Conservation (phyloP, 805 yeast genomes). For the Candida fluviatilis region DNA sequence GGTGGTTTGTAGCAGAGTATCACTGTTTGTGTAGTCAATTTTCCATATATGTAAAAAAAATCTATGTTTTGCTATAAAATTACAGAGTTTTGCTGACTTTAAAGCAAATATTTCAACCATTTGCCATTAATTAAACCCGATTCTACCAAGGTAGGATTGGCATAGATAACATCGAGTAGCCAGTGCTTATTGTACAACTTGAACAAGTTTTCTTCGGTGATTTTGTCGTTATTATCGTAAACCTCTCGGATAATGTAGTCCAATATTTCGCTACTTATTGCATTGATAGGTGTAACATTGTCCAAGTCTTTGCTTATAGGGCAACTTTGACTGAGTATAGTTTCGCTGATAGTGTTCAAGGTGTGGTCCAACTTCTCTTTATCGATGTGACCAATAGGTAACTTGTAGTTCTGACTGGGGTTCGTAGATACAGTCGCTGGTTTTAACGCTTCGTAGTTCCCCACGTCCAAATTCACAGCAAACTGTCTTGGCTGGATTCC, state of each 20-base stretch:
- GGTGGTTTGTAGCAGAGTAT: too few species aligned
- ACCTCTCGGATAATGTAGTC: conserved; percentile 25
- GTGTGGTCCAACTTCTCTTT: conserved; percentile 25
- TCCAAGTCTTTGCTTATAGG: conserved; percentile 12
- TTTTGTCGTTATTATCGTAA: conserved; percentile 20
- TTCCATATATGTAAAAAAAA: neutral
- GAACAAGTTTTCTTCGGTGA: conserved; percentile 21
- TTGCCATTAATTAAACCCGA: conserved; percentile 26
- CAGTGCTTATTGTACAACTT: conserved; percentile 35
- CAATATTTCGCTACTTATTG: conserved; percentile 30
- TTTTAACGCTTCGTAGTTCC: conserved; percentile 40
- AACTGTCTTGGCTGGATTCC: conserved; percentile 85
- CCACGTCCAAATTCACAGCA: conserved; percentile 45
- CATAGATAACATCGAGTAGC: conserved; percentile 37
- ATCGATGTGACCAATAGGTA: conserved; percentile 37
- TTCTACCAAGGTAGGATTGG: conserved; percentile 39
- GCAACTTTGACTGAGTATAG: conserved; percentile 14
- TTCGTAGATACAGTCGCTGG: conserved; percentile 12
- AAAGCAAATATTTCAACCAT: conserved; percentile 38
- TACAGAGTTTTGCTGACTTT: too few species aligned
- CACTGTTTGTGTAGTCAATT: too few species aligned
- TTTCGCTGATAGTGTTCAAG: conserved; percentile 19
- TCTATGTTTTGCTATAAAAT: too few species aligned
- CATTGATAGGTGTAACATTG: conserved; percentile 22
- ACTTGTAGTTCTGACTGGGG: conserved; percentile 13